Conservation (phyloP, 1,284 basidiomycete genomes). For the Anthracocystis walkeri region DNA sequence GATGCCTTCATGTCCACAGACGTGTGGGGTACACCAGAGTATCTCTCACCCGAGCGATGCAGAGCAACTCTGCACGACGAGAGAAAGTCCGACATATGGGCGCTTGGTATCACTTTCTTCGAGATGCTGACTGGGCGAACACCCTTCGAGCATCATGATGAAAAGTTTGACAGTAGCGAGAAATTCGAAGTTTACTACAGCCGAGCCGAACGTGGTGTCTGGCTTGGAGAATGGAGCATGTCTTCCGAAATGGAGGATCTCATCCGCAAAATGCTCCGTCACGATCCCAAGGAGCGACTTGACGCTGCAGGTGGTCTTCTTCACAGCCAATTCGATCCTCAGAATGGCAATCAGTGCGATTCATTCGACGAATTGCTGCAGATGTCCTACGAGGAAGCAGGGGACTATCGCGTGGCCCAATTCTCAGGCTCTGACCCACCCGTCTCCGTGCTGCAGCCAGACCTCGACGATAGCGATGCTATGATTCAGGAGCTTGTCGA, state of each 20-base stretch:
- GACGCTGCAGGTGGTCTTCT: constrained; percentile 47
- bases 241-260: constrained; percentile 47
- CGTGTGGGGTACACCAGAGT: constrained; percentile 59
- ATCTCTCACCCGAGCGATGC: constrained; percentile 58
- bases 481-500: constrained; percentile 33
- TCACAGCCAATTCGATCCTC: constrained; percentile 42
- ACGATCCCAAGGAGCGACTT: constrained; percentile 35
- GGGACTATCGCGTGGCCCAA: not conserved
- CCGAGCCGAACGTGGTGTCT: constrained; percentile 44
- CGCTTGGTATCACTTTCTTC: constrained; percentile 62
- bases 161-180: constrained; percentile 51
- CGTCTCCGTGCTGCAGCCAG: not conserved
- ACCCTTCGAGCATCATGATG: constrained; percentile 59
- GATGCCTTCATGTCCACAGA: constrained; percentile 49
- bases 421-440: not conserved
- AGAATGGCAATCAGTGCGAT: constrained; percentile 16
- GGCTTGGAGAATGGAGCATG: constrained; percentile 54
- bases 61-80: constrained; percentile 55
- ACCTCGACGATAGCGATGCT: constrained; percentile 28
- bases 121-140: constrained; percentile 62
- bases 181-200: constrained; percentile 56
- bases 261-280: constrained; percentile 49
- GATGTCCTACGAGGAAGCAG: constrained; percentile 30
- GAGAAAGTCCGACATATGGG: constrained; percentile 58
- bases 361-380: constrained; percentile 45